Conservation (phyloP, 768 basidiomycete genomes). For the Tulasnella calospora region DNA sequence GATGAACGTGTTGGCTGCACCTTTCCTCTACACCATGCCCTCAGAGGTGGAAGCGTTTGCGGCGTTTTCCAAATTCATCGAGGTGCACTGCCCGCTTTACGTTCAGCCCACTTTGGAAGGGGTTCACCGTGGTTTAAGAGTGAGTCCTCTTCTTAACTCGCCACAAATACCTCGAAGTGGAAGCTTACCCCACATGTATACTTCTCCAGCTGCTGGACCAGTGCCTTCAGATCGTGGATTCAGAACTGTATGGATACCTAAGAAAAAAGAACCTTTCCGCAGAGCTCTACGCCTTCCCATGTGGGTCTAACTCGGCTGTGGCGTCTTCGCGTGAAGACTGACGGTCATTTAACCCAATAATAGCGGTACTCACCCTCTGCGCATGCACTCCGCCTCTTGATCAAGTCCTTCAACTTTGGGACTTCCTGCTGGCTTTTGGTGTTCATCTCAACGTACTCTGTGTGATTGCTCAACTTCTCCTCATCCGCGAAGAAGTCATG, state of each 20-base stretch:
- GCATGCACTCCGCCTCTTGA: slow-evolving; percentile 95
- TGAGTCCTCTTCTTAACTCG: slow-evolving; percentile 36
- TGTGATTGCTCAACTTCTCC: slow-evolving; percentile 88
- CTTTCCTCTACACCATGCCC: slow-evolving; percentile 95
- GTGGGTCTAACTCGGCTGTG: slow-evolving; percentile 44
- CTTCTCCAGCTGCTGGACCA: slow-evolving; percentile 73
- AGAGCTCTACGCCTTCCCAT: slow-evolving; percentile 96
- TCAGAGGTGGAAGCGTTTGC: slow-evolving; percentile 98
- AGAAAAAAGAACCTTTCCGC: slow-evolving; percentile 88
- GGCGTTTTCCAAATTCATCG: slow-evolving; percentile 94
- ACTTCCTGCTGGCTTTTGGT: slow-evolving; percentile 94
- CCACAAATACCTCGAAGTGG: not conserved
- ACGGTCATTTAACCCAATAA: not conserved
- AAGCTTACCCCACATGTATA: not conserved
- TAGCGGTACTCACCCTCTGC: slow-evolving; percentile 90
- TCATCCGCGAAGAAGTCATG: slow-evolving; percentile 90
- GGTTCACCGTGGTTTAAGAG: slow-evolving; percentile 90
- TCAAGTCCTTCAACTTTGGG: slow-evolving; percentile 93
- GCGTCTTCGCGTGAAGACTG: slow-evolving; percentile 2
- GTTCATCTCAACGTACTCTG: slow-evolving; percentile 95
- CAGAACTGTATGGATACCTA: slow-evolving; percentile 73
- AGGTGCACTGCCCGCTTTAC: slow-evolving; percentile 90
- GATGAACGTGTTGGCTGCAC: slow-evolving; percentile 98
- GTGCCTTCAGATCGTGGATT: slow-evolving; percentile 87
- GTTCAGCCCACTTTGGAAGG: slow-evolving; percentile 95